phyloP scores from a whole-genome alignment of 352 stramenopile species.

The Phytophthora sojae region DNA sequence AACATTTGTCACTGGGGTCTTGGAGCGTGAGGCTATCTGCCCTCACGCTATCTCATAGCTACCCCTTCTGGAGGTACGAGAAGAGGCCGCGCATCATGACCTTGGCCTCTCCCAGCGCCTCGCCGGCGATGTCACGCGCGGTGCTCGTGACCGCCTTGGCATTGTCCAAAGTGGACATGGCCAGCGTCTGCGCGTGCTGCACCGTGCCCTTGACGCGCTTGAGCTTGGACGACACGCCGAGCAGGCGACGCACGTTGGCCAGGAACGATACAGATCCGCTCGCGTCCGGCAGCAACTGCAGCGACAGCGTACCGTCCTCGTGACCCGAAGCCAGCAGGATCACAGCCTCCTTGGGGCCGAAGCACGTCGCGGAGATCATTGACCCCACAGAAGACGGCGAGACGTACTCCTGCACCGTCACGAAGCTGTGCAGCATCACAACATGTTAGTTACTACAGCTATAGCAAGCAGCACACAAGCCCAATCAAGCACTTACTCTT shows the following conservation, averaged over 20 bases:
- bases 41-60: no score
- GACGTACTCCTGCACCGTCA: constrained; percentile 78
- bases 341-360: constrained; percentile 82
- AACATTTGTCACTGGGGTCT: no score
- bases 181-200: constrained; percentile 87
- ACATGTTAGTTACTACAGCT: neutral
- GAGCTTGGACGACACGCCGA: constrained; percentile 83
- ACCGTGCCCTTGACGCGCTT: constrained; percentile 91
- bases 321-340: constrained; percentile 78
- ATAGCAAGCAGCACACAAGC: neutral
- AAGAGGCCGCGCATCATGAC: constrained; percentile 84
- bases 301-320: constrained; percentile 73
- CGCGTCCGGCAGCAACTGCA: constrained; percentile 84
- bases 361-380: constrained; percentile 63
- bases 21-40: no score
- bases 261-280: constrained; percentile 83
- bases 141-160: constrained; percentile 86
- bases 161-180: constrained; percentile 82
- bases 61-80: constrained; percentile 63
- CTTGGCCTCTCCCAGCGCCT: constrained; percentile 85
- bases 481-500: constrained; percentile 67
- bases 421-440: constrained; percentile 48
- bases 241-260: constrained; percentile 69
- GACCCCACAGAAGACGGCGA: constrained; percentile 38
- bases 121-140: constrained; percentile 83